Evolutionary conservation across 73 alveolate species (phyloP).

Genomic region (Tetrahymena borealis): DNA sequence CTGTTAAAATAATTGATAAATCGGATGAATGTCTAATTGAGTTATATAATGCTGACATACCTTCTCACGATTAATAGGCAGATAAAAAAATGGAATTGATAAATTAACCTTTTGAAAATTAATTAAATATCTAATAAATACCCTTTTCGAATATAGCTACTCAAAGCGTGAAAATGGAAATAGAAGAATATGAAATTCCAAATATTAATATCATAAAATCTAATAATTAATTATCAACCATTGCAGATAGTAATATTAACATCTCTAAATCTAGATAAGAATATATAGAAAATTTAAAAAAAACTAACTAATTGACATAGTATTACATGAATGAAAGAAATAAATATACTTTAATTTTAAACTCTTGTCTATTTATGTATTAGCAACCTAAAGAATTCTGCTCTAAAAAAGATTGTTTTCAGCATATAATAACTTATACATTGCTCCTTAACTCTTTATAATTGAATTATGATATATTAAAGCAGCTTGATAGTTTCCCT

Average conservation of each 20-base stretch:
- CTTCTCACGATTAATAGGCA: too few relatives aligned
- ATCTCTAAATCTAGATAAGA: background rate
- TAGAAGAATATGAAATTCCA: background rate
- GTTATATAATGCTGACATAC: too few relatives aligned
- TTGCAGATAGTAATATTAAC: background rate
- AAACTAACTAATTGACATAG: background rate
- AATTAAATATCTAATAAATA: too few relatives aligned
- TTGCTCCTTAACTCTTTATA: background rate
- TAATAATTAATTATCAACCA: background rate
- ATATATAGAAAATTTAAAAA: background rate
- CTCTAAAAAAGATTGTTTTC: background rate
- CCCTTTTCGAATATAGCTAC: too few relatives aligned
- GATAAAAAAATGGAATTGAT: too few relatives aligned
- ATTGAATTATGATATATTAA: background rate
- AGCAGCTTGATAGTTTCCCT: background rate
- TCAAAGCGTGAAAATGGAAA: background rate
- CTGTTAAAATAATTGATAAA: too few relatives aligned
- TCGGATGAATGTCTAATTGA: too few relatives aligned
- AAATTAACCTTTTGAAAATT: too few relatives aligned
- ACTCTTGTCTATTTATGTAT: background rate
- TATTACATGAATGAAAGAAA: background rate
- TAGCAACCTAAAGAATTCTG: background rate
- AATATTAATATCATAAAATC: background rate
- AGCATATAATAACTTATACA: background rate
- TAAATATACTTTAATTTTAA: background rate